These are phyloP conservation scores for Coffea eugenioides DNA, from an alignment of 257 asterid genomes.

Conservation along the genomic window DNA sequence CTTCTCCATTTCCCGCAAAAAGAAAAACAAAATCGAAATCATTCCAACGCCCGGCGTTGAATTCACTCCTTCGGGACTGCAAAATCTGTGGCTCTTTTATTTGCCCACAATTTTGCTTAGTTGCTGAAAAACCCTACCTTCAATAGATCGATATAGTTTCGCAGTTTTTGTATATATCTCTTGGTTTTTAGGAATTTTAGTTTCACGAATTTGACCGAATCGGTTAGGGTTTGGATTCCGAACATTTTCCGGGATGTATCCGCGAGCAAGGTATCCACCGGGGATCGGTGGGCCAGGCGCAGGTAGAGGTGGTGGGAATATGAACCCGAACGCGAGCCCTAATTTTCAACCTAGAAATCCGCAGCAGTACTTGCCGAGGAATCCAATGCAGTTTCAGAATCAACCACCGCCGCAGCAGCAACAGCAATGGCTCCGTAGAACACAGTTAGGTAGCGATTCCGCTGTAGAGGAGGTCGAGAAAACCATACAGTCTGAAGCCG, in stretches of 20 bases:
- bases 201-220: slow-evolving; percentile 20
- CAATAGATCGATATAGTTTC: slow-evolving; percentile 19
- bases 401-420: slow-evolving; percentile 60
- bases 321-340: slow-evolving; percentile 60
- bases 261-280: slow-evolving; percentile 84
- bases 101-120: slow-evolving; percentile 25
- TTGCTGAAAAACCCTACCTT: slow-evolving; percentile 10
- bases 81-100: slow-evolving; percentile 25
- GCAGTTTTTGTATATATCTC: slow-evolving; percentile 22
- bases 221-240: slow-evolving; percentile 34
- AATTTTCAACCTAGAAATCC: slow-evolving; percentile 58
- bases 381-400: slow-evolving; percentile 50
- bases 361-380: slow-evolving; percentile 70
- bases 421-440: slow-evolving; percentile 87
- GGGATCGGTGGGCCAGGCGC: slow-evolving; percentile 69
- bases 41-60: neutral
- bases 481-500: slow-evolving; percentile 81
- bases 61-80: neutral
- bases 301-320: slow-evolving; percentile 52
- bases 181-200: slow-evolving; percentile 20
- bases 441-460: slow-evolving; percentile 50
- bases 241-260: slow-evolving; percentile 49
- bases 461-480: slow-evolving; percentile 75
- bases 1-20: neutral
- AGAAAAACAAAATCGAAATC: neutral